phyloP scores from a whole-genome alignment of 257 asterid genomes.

The Nicotiana knightiana region DNA sequence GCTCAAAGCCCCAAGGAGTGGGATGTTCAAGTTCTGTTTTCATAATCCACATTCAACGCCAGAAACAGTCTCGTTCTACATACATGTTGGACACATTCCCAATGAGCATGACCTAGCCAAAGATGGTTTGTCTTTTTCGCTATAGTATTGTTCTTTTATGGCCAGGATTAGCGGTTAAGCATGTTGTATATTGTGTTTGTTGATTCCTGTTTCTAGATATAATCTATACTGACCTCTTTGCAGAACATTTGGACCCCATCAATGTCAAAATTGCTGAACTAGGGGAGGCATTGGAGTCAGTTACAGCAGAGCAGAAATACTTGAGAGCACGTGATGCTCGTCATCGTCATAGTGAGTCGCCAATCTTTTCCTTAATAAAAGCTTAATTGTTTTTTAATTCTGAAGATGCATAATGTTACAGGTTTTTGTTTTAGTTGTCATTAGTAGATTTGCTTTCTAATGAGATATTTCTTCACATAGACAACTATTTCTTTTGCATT shows the following conservation, averaged over 20 bases:
- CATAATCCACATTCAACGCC: conserved; percentile 68
- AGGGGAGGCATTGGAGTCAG: conserved; percentile 73
- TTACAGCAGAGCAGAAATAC: conserved; percentile 73
- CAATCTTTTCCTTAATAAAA: background rate
- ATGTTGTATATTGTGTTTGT: background rate
- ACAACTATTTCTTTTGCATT: background rate
- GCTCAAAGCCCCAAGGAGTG: conserved; percentile 63
- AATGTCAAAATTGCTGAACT: conserved; percentile 82
- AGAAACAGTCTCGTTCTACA: conserved; percentile 77
- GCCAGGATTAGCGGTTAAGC: background rate
- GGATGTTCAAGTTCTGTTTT: conserved; percentile 91
- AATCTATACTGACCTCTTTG: conserved; percentile 8
- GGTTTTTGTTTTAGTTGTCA: no score
- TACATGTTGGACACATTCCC: conserved; percentile 85
- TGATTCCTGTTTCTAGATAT: background rate
- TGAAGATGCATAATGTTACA: background rate
- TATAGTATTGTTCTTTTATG: background rate
- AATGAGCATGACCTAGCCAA: conserved; percentile 66
- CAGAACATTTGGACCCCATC: conserved; percentile 75
- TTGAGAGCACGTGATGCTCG: conserved; percentile 68
- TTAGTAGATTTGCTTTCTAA: background rate
- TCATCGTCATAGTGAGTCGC: conserved; percentile 71
- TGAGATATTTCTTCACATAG: background rate
- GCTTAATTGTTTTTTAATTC: background rate
- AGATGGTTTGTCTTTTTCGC: conserved; percentile 52